phyloP scores from a whole-genome alignment of 139 green algal species.

The Medakamo hakoo region DNA sequence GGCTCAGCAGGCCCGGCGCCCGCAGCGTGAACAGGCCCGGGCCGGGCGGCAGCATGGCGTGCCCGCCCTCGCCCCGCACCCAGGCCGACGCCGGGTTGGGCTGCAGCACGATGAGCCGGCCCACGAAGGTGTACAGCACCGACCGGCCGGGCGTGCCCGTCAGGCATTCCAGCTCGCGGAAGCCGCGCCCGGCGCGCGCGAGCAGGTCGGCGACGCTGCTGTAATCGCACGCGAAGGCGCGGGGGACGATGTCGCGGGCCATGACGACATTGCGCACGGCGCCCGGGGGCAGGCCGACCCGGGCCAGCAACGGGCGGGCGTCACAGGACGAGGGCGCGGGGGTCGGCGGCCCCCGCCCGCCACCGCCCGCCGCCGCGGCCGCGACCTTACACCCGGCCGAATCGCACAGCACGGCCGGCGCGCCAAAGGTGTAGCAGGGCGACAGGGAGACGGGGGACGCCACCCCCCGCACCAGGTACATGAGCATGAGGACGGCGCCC shows the following conservation, averaged over 20 bases:
- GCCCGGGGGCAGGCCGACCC: constrained; percentile 24
- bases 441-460: constrained; percentile 31
- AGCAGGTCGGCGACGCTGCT: constrained; percentile 60
- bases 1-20: constrained; percentile 8
- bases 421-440: constrained; percentile 82
- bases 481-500: constrained; percentile 68
- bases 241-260: constrained; percentile 84
- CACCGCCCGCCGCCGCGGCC: background rate
- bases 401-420: constrained; percentile 74
- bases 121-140: constrained; percentile 81
- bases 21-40: constrained; percentile 54
- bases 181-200: constrained; percentile 28
- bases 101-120: constrained; percentile 76
- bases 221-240: constrained; percentile 96
- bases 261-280: constrained; percentile 72
- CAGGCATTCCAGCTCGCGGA: constrained; percentile 65
- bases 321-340: background rate
- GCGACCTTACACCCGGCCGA: constrained; percentile 3
- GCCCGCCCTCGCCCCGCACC: constrained; percentile 29
- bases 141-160: constrained; percentile 12
- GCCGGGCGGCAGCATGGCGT: constrained; percentile 66
- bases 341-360: background rate
- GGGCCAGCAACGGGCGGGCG: constrained; percentile 21
- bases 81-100: constrained; percentile 33
- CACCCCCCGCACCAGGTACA: constrained; percentile 63